Base-by-base conservation (phyloP, 1,284 basidiomycete genomes). In the Leccinum ponderosum region DNA sequence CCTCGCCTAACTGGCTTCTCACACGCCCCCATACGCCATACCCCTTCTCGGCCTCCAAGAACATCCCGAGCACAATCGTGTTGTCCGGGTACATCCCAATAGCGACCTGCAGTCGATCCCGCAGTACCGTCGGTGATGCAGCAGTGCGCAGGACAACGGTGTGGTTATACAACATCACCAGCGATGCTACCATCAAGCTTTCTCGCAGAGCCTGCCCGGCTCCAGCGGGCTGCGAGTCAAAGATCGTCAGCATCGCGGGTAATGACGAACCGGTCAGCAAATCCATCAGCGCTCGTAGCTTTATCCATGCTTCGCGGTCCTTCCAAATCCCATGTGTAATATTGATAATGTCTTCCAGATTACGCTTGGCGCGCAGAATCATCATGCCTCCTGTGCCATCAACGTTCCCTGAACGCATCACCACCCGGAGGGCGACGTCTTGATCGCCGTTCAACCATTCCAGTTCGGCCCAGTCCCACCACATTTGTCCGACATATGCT, bases 401-500 rank as follows among this genome's bases (percentile, higher is more conserved):
- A 31, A 85, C 77, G 4, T 80, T 82, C 11, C 79, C 82, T 15
- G 85, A 80, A n/a, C 77, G 81, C 53, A 87, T 69, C 37, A 87
- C 77, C 48, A 88, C 77, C 47, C 80, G 74, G 27, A 85, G 70
- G 11, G 87, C 82, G 39, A 79, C 78, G 44, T 84, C 81, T 17
- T 76, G 66, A 35, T 81, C 69, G 0, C 84, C 82, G 11, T 80
- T 76, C n/a, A 92, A 75, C 89, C 89, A 95, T 74, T 97, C 94
- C 83, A 95, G 84, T 71, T 95, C 90, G 0, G 90, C 91, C 93
- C 94, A 97, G 55, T 90, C 86, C 78, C 89, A 92, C 90, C 92
- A 95, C 47, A 97, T 70, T 63, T 77, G 76, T 17, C 80, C 77
- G n/a, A 77, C 72, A 50, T 76, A 80, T 7, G 70, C 65, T 25